phyloP scores from a whole-genome alignment of 225 moss, liverwort and hornwort species.

The Anthoceros angustus region DNA sequence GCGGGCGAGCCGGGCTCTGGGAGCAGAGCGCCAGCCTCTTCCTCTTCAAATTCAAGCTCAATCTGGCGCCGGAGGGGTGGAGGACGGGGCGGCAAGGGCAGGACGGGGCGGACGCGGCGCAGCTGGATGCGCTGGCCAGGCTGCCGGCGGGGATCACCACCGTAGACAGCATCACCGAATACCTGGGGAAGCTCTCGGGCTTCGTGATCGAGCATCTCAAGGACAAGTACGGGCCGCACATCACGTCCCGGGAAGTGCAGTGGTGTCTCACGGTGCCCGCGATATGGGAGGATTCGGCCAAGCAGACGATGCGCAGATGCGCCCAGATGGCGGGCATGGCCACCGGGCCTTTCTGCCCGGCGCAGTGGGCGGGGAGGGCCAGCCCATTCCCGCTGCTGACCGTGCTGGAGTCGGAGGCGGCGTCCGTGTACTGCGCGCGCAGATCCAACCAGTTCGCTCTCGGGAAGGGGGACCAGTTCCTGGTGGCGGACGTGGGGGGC shows the following conservation, averaged over 20 bases:
- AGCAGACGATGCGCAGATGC: constrained; percentile 13
- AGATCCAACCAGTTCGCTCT: constrained; percentile 6
- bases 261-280: constrained; percentile 56
- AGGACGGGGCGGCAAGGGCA: not conserved
- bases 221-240: constrained; percentile 5
- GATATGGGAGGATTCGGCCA: constrained; percentile 21
- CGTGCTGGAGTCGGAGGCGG: constrained; percentile 53
- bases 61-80: constrained; percentile 19
- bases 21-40: constrained; percentile 16
- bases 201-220: constrained; percentile 17
- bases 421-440: constrained; percentile 35
- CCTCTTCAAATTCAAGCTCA: constrained; percentile 30
- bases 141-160: not conserved
- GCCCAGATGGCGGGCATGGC: constrained; percentile 33
- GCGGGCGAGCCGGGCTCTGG: not conserved
- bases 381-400: constrained; percentile 24
- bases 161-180: constrained; percentile 27
- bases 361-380: too few relatives aligned
- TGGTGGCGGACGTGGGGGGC: constrained; percentile 57
- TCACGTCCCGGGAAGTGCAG: constrained; percentile 21
- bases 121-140: not conserved
- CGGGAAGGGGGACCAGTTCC: constrained; percentile 27
- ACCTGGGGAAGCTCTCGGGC: constrained; percentile 19
- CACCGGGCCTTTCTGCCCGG: constrained; percentile 8
- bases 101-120: too few relatives aligned